Evolutionary conservation across 495 filamentous ascomycete genomes (phyloP).

Genomic region (Emericellopsis terricola): DNA sequence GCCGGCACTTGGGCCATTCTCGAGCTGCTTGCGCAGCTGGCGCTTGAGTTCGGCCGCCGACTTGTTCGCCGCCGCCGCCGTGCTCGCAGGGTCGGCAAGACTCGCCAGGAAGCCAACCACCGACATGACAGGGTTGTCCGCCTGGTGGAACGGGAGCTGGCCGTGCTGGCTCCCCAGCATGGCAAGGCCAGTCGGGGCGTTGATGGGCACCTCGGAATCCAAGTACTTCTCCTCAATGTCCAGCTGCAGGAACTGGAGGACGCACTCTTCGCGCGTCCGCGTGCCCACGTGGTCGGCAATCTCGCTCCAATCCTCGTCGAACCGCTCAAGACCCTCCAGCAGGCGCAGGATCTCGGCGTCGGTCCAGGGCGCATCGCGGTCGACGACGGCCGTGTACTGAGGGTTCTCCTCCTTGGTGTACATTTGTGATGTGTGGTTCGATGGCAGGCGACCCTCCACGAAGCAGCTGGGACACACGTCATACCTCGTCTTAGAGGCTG

Average conservation of each 20-base stretch:
- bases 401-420: slow-evolving; percentile 81
- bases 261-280: slow-evolving; percentile 87
- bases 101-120: slow-evolving; percentile 84
- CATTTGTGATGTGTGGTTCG: slow-evolving; percentile 48
- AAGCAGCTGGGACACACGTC: slow-evolving; percentile 85
- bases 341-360: slow-evolving; percentile 73
- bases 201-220: slow-evolving; percentile 48
- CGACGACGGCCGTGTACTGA: slow-evolving; percentile 51
- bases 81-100: slow-evolving; percentile 71
- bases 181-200: slow-evolving; percentile 38
- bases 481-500: slow-evolving; percentile 45
- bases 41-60: slow-evolving; percentile 71
- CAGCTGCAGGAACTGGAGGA: slow-evolving; percentile 82
- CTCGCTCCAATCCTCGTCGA: slow-evolving; percentile 87
- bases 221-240: slow-evolving; percentile 84
- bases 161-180: slow-evolving; percentile 45
- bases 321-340: slow-evolving; percentile 76
- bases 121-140: slow-evolving; percentile 89
- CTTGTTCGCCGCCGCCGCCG: slow-evolving; percentile 72
- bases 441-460: slow-evolving; percentile 60
- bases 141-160: slow-evolving; percentile 67
- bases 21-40: slow-evolving; percentile 52
- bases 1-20: slow-evolving; percentile 40
- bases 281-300: slow-evolving; percentile 84
- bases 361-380: slow-evolving; percentile 73